A percentile compares a stretch with the other conserved stretches of the same genome.
Evolutionary conservation across 2,329 filamentous ascomycete genomes (phyloP).

Genomic region (Cryphonectria nitschkei): DNA sequence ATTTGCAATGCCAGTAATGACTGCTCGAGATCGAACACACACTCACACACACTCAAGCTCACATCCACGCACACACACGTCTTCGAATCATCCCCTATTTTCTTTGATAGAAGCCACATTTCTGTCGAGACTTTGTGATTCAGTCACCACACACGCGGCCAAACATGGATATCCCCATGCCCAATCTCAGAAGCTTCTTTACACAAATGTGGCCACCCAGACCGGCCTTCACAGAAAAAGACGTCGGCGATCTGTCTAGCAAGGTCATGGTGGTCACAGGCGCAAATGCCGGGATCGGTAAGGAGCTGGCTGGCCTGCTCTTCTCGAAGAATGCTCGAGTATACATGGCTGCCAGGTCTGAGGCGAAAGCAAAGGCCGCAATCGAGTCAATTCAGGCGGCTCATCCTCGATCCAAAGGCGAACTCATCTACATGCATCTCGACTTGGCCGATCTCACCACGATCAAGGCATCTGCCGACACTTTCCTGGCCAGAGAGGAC

Average conservation of each 20-base stretch:
- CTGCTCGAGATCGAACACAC: background rate
- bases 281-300: slow-evolving; percentile 42
- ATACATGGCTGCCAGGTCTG: slow-evolving; percentile 50
- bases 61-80: background rate
- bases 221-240: background rate
- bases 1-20: background rate
- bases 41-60: background rate
- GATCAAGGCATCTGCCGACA: slow-evolving; percentile 31
- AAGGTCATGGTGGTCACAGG: slow-evolving; percentile 48
- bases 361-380: slow-evolving; percentile 42
- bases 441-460: slow-evolving; percentile 38
- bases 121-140: background rate
- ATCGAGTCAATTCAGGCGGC: slow-evolving; percentile 36
- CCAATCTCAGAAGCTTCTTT: background rate
- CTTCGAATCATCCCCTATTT: background rate
- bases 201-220: background rate
- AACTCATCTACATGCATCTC: slow-evolving; percentile 42
- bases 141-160: background rate
- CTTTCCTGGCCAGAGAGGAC: slow-evolving; percentile 34
- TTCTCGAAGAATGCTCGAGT: slow-evolving; percentile 53
- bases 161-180: background rate
- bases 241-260: slow-evolving; percentile 3
- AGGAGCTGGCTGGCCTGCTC: slow-evolving; percentile 50
- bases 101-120: background rate
- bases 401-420: slow-evolving; percentile 39